A percentile compares a stretch with the other conserved stretches of the same genome.
phyloP scores from a whole-genome alignment of 2,329 filamentous ascomycete genomes.

The Sphaerostilbella broomeana region DNA sequence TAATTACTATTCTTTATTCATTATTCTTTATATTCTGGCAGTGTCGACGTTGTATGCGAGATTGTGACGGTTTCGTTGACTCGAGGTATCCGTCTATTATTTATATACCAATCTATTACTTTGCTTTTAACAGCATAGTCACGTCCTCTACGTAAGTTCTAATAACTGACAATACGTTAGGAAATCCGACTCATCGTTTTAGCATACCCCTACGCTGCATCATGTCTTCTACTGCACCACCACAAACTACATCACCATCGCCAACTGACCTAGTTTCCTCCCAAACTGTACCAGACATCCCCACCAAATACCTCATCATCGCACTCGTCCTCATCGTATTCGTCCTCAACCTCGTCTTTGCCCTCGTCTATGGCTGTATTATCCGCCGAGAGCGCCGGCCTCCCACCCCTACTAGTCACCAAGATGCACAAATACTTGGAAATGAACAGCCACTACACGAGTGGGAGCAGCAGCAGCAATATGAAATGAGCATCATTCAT shows the following conservation, averaged over 20 bases:
- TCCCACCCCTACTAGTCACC: neutral
- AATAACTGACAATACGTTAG: too few relatives aligned
- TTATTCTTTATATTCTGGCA: too few relatives aligned
- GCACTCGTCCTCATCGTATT: slow-evolving; percentile 11
- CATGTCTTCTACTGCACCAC: neutral
- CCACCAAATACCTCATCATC: slow-evolving; percentile 3
- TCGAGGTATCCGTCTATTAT: too few relatives aligned
- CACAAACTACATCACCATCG: neutral
- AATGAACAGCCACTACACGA: neutral
- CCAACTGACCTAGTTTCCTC: neutral
- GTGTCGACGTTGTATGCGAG: too few relatives aligned
- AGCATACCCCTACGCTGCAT: too few relatives aligned
- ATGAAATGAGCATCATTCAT: slow-evolving; percentile 3
- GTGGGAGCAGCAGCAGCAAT: neutral
- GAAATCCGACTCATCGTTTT: too few relatives aligned
- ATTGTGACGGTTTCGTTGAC: too few relatives aligned
- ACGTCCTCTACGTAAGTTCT: too few relatives aligned
- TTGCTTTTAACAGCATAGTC: too few relatives aligned
- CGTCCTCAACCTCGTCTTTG: slow-evolving; percentile 13
- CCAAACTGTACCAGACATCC: neutral
- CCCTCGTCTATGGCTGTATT: neutral
- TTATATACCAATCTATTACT: too few relatives aligned
- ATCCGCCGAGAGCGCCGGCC: neutral
- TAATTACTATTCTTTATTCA: too few relatives aligned
- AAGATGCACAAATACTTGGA: neutral